Conservation (phyloP, 345 rosid species). For the Brassica cretica region DNA sequence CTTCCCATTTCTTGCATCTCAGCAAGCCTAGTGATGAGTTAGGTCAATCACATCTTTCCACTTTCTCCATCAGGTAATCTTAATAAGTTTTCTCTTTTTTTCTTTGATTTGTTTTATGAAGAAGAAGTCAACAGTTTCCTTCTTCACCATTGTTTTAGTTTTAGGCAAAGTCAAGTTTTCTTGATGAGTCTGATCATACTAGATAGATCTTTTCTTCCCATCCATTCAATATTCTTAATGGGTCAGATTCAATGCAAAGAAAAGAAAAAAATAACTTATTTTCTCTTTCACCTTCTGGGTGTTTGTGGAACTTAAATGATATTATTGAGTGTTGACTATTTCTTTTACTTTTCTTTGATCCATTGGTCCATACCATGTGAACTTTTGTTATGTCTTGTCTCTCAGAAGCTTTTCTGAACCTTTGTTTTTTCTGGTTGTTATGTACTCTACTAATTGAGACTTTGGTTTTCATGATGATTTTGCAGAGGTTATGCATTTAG, state of each 20-base stretch:
- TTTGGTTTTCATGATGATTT: constrained; percentile 30
- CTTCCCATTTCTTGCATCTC: constrained; percentile 35
- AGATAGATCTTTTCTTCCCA: constrained; percentile 33
- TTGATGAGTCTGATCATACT: constrained; percentile 17
- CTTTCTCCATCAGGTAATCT: constrained; percentile 82
- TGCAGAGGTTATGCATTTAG: constrained; percentile 84
- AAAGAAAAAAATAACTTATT: neutral
- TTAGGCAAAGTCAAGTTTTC: constrained; percentile 27
- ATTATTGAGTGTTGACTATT: constrained; percentile 15
- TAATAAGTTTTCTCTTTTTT: neutral
- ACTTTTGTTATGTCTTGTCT: constrained; percentile 32
- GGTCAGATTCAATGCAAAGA: constrained; percentile 51
- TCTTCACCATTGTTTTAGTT: constrained; percentile 25
- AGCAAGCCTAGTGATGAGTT: constrained; percentile 28
- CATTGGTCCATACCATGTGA: constrained; percentile 26
- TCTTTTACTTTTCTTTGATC: constrained; percentile 25
- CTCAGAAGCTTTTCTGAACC: constrained; percentile 16
- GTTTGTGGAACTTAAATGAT: constrained; percentile 8
- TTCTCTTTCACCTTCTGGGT: constrained; percentile 1
- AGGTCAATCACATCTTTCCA: constrained; percentile 44
- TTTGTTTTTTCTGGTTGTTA: constrained; percentile 27
- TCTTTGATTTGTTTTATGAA: neutral
- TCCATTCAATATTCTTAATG: constrained; percentile 38
- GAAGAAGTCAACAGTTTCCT: constrained; percentile 18
- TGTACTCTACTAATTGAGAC: neutral